phyloP scores from a whole-genome alignment of 108 stramenopile species.

The Discostella stelligeroides region DNA sequence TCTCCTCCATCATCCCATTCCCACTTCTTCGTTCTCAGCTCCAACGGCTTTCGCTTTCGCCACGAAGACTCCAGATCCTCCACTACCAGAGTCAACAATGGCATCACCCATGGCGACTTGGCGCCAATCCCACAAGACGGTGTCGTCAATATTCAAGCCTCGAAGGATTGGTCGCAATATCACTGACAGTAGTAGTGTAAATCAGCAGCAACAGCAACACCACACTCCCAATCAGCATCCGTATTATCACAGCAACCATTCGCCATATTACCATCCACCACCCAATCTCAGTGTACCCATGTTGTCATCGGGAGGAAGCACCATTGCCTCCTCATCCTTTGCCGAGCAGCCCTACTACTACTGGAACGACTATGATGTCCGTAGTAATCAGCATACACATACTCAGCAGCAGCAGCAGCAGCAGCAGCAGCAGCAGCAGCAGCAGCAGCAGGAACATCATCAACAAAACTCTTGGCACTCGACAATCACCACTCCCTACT shows the following conservation, averaged over 20 bases:
- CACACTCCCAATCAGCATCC: not conserved
- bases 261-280: conserved; percentile 1
- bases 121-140: conserved; percentile 5
- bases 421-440: not conserved
- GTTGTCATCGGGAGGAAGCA: not conserved
- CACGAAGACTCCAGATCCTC: not conserved
- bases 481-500: not conserved
- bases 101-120: not conserved
- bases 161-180: not conserved
- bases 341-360: not conserved
- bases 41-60: not conserved
- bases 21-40: not conserved
- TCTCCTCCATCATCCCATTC: not conserved
- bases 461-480: too few relatives aligned
- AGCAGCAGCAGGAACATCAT: conserved; percentile 5
- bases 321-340: not conserved
- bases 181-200: not conserved
- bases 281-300: conserved; percentile 3
- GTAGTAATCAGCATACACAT: not conserved
- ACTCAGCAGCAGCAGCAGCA: not conserved
- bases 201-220: not conserved
- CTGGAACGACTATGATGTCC: not conserved
- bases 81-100: conserved; percentile 2
- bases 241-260: not conserved
- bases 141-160: conserved; percentile 15